A percentile compares a stretch with the other conserved stretches of the same genome.
Conservation (phyloP, 2,329 filamentous ascomycete genomes). For the Falciphora oryzae region DNA sequence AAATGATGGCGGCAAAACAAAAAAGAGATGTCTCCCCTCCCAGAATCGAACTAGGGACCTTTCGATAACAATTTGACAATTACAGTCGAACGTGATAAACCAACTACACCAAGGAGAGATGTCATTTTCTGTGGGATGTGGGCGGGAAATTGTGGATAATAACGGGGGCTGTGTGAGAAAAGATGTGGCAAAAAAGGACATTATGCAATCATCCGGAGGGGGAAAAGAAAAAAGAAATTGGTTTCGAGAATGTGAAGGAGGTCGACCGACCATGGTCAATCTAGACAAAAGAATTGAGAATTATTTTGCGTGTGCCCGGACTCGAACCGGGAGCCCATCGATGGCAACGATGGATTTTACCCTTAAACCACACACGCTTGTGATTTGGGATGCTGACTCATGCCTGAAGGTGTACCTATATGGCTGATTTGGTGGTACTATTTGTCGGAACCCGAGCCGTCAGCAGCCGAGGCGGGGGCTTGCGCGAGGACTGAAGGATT, state of each 20-base stretch:
- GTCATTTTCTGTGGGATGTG: background rate
- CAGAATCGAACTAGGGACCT: constrained; percentile 1
- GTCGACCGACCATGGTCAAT: too few relatives aligned
- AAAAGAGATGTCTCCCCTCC: background rate
- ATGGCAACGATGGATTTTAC: constrained; percentile 50
- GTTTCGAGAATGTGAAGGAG: too few relatives aligned
- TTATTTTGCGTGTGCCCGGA: constrained; percentile 5
- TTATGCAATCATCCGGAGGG: too few relatives aligned
- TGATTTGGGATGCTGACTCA: background rate
- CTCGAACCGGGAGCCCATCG: constrained; percentile 31
- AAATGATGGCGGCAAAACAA: background rate
- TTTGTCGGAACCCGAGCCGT: too few relatives aligned
- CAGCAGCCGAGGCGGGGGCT: too few relatives aligned
- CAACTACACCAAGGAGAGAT: background rate
- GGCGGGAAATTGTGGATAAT: background rate
- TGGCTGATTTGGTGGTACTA: too few relatives aligned
- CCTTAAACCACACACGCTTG: constrained; percentile 38
- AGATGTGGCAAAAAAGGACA: background rate
- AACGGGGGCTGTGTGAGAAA: background rate
- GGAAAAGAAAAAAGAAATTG: background rate
- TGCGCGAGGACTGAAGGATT: background rate
- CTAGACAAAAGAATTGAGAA: background rate
- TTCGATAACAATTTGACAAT: background rate
- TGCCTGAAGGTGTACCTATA: too few relatives aligned
- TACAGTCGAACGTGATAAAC: constrained; percentile 1